A percentile compares a stretch with the other conserved stretches of the same genome.
phyloP scores from a whole-genome alignment of 176 grass and related monocot species.

The Eragrostis curvula region DNA sequence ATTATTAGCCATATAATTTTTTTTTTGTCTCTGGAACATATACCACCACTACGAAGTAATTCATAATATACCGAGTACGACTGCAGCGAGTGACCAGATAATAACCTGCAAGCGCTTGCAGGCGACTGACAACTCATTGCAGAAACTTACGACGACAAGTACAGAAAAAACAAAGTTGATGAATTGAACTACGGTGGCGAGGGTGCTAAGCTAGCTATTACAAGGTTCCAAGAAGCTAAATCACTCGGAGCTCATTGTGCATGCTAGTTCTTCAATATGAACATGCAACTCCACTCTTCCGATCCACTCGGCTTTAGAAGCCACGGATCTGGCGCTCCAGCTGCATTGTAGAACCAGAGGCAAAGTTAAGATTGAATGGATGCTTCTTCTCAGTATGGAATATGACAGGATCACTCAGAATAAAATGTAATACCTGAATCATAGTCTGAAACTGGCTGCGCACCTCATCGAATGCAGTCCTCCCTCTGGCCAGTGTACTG shows the following conservation, averaged over 20 bases:
- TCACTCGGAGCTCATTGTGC: background rate
- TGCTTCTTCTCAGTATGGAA: background rate
- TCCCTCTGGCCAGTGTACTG: conserved; percentile 38
- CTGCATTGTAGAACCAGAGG: conserved; percentile 47
- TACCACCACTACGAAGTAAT: background rate
- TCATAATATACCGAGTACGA: background rate
- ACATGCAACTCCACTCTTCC: conserved; percentile 24
- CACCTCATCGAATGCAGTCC: conserved; percentile 52
- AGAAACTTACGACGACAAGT: background rate
- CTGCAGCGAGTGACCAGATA: background rate
- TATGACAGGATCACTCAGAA: background rate
- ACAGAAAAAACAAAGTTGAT: background rate
- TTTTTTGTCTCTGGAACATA: background rate
- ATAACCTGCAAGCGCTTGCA: background rate
- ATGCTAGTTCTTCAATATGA: background rate
- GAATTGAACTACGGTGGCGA: background rate
- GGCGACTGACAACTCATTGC: conserved; percentile 1
- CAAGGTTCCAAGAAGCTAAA: conserved; percentile 35
- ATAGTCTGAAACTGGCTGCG: conserved; percentile 56
- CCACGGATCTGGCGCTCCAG: conserved; percentile 53
- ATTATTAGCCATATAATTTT: background rate
- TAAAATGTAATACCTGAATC: conserved; percentile 62
- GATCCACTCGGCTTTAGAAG: conserved; percentile 8
- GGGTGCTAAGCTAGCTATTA: conserved; percentile 34
- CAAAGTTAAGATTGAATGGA: conserved; percentile 11